A percentile compares a stretch with the other conserved stretches of the same genome.
phyloP scores from a whole-genome alignment of 2,329 filamentous ascomycete genomes.

The Xylariaceae sp. region DNA sequence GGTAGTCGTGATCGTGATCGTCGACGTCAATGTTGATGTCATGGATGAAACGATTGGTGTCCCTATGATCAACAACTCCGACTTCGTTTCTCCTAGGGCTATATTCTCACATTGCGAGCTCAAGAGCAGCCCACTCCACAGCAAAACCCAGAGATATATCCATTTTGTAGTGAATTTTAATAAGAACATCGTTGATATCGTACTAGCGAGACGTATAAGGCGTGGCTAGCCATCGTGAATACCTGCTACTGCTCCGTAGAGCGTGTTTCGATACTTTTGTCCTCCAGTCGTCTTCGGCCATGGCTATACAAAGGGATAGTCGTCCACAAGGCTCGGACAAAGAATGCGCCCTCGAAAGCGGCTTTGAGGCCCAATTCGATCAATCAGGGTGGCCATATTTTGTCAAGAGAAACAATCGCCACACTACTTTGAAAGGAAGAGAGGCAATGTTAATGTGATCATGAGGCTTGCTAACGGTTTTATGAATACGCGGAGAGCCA shows the following conservation, averaged over 20 bases:
- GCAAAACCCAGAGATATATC: conserved; percentile 26
- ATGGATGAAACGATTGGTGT: conserved; percentile 14
- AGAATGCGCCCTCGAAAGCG: conserved; percentile 31
- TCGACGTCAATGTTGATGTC: conserved; percentile 14
- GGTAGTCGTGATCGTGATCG: conserved; percentile 37
- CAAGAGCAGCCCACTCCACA: conserved; percentile 31
- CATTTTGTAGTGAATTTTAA: conserved; percentile 27
- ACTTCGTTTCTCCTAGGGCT: conserved; percentile 11
- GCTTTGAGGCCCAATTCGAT: conserved; percentile 34
- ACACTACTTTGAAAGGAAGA: neutral
- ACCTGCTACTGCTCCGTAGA: conserved; percentile 5
- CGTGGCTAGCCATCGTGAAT: conserved; percentile 28
- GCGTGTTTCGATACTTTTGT: conserved; percentile 28
- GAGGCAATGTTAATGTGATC: conserved; percentile 2
- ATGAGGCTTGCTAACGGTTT: conserved; percentile 10
- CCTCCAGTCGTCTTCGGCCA: conserved; percentile 25
- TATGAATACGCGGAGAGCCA: neutral
- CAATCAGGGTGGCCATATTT: conserved; percentile 30
- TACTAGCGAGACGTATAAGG: conserved; percentile 21
- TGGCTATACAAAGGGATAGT: conserved; percentile 34
- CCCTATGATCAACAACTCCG: conserved; percentile 30
- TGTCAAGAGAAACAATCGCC: conserved; percentile 17
- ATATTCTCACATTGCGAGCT: conserved; percentile 25
- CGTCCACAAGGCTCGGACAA: conserved; percentile 32
- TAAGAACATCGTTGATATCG: conserved; percentile 28